Base-by-base conservation (phyloP, 106 monocot species). In the Iris macrosiphon region DNA sequence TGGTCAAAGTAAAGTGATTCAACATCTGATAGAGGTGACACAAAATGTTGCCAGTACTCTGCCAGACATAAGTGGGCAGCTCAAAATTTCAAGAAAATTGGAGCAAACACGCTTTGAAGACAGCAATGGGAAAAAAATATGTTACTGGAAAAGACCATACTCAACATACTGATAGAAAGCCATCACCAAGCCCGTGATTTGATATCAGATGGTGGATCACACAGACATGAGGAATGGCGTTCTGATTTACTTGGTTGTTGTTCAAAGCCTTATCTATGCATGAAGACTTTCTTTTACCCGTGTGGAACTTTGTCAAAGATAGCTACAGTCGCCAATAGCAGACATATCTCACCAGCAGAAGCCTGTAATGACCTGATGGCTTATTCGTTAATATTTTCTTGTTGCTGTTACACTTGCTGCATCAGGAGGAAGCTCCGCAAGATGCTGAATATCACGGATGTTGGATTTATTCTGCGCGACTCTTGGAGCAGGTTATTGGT, bases 171-270 rank as follows among this genome's bases (percentile, higher is more conserved):
- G 59, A 81, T 41, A 61, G n/a, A 23, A 50, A 48, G 60, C 52
- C 12, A 27, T 40, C 68, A 10, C 76, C 79, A 63, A 85, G 79
- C 64, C 15, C 66, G 53, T 65, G 74, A 84, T 65, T 57, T 74
- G 52, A 65, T 65, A 17, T 74, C 70, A 61, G 49, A 44, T 12
- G n/a, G n/a, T n/a, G 74, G 69, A 40, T 77, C 72, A 50, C n/a
- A 62, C n/a, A 48, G 45, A 43, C 55, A 50, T 31, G 92, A 69
- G 23, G 75, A 87, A 25, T 87, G 92, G 92, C 59, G 71, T 71
- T 65, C 79, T 8, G 92, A 92, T 87, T 68, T 92, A 49, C 82
- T 92, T 40, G 87, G 59, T 52, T 92, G 92, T 40, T 92, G 92
- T 60, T 68, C 86, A 51, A 83, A 87, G 30, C 92, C 92, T 49